Percentiles rank a stretch among this genome's conserved stretches.
Conservation (phyloP, 1,284 basidiomycete genomes). For the Rhodofomes roseus region DNA sequence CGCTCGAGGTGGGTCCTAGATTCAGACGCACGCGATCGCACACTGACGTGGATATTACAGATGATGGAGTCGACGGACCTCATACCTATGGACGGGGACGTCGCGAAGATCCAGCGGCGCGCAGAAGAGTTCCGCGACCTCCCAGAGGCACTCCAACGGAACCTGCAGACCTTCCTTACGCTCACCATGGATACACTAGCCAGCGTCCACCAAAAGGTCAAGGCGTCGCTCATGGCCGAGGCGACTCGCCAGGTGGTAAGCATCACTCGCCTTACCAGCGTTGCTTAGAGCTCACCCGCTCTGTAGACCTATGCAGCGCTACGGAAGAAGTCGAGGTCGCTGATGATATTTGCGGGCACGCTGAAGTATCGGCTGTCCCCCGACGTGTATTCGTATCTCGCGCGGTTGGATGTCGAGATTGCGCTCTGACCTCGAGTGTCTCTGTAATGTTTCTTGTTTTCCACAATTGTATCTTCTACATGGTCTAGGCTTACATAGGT, state of each 20-base stretch:
- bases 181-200: conserved; percentile 94
- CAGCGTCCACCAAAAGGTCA: conserved; percentile 73
- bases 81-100: conserved; percentile 85
- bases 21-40: background rate
- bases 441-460: background rate
- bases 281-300: conserved; percentile 9
- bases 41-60: conserved; percentile 33
- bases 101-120: conserved; percentile 80
- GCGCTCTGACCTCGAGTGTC: conserved; percentile 47
- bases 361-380: conserved; percentile 87
- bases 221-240: conserved; percentile 72
- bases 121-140: conserved; percentile 89
- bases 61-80: conserved; percentile 88
- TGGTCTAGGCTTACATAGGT: background rate
- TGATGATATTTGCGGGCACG: conserved; percentile 88
- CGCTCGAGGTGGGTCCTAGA: conserved; percentile 65
- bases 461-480: background rate
- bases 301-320: conserved; percentile 56
- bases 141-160: conserved; percentile 86
- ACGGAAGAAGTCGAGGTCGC: conserved; percentile 70
- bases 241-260: conserved; percentile 70
- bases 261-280: too few species aligned
- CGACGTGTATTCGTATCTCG: conserved; percentile 88
- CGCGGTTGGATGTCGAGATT: conserved; percentile 75
- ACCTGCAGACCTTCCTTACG: conserved; percentile 85